Base-by-base conservation (phyloP, 202 grass and related monocot species). In the Schoenoplectus triqueter region DNA sequence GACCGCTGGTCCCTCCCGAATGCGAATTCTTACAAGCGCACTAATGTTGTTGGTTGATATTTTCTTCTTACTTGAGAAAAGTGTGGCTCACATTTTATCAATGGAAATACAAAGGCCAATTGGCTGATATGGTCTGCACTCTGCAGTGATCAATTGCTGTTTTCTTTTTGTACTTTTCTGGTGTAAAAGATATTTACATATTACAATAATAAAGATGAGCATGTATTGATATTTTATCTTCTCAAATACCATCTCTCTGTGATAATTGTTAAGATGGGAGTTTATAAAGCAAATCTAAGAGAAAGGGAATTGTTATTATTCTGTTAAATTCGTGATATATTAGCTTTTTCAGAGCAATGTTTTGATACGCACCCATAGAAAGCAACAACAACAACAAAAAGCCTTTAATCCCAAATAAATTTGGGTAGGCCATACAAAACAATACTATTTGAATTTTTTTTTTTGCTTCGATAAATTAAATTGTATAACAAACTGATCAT, bases 401-500 rank as follows among this genome's bases (percentile, higher is more conserved):
- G 31, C 31, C 31, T 31, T 31, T 31, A 31, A 31, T 31, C 31
- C 31, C 31, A 31, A 31, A 31, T 31, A 31, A 31, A 31, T 31
- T 31, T 31, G 31, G 31, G 31, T 31, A 31, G 31, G 31, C 31
- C 31, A 31, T 31, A 31, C 31, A 31, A 31, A 31, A 31, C 31
- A 31, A 31, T 31, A 31, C 31, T 31, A 31, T 31, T 31, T 31
- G 31, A 17, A 17, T 70, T 70, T 39, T 18, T 66, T 66, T 66
- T 31, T 47, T 71, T 71, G 44, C 41, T 14, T 48, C 13, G 22
- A 13, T 52, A 74, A 71, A 22, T 52, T 11, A 52, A 74, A 54
- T 54, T 74, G 71, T 31, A 74, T 74, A 10, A 51, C 48, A 22
- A 74, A 20, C 52, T 74, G 18, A 74, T 51, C n/a, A 52, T 31